Conservation (phyloP, 2,329 filamentous ascomycete genomes). For the Pseudogymnoascus verrucosus region DNA sequence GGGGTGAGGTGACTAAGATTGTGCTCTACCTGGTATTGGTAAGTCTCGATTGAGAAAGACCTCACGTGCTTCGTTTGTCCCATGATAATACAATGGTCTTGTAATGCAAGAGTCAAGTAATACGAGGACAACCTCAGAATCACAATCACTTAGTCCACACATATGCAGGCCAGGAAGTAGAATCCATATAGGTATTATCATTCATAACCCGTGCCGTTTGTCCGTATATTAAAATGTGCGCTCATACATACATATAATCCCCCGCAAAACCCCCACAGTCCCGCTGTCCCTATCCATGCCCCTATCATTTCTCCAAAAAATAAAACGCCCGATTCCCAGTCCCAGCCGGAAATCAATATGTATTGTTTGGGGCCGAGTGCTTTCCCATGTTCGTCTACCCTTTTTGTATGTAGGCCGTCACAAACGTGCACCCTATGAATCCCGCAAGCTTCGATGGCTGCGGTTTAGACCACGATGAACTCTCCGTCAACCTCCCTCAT, state of each 20-base stretch:
- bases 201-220: background rate
- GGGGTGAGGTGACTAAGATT: background rate
- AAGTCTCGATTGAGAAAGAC: background rate
- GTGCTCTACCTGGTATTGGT: background rate
- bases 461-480: constrained; percentile 5
- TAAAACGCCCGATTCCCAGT: background rate
- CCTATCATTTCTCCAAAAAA: background rate
- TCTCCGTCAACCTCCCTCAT: constrained; percentile 3
- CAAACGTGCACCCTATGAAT: background rate
- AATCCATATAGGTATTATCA: background rate
- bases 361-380: background rate
- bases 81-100: background rate
- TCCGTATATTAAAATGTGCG: constrained; percentile 2
- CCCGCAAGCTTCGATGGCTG: background rate
- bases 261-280: background rate
- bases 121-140: background rate
- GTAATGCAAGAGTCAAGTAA: background rate
- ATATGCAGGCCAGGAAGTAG: background rate
- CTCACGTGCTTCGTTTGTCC: background rate
- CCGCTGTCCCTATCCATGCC: background rate
- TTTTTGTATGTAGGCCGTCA: background rate
- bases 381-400: background rate
- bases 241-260: constrained; percentile 1
- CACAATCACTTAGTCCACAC: background rate
- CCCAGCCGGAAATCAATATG: background rate